phyloP scores from a whole-genome alignment of 257 asterid genomes.

The Nicotiana noctiflora region DNA sequence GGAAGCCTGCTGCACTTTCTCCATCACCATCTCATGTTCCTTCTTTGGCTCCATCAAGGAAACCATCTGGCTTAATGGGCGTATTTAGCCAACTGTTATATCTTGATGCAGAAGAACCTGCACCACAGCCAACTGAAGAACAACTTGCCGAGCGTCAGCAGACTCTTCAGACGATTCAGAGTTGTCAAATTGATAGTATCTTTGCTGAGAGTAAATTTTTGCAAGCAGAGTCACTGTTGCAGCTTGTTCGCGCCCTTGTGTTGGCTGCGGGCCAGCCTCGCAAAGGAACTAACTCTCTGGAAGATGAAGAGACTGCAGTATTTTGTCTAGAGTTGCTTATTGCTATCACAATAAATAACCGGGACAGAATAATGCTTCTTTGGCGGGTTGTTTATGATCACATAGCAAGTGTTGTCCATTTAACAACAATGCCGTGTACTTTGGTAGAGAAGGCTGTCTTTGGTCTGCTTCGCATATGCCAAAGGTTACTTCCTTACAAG shows the following conservation, averaged over 20 bases:
- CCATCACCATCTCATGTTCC: conserved; percentile 34
- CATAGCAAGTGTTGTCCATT: conserved; percentile 69
- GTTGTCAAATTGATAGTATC: conserved; percentile 70
- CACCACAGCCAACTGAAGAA: conserved; percentile 69
- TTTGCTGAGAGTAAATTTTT: conserved; percentile 87
- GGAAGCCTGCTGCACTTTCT: conserved; percentile 30
- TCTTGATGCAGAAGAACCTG: conserved; percentile 75
- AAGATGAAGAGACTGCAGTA: conserved; percentile 68
- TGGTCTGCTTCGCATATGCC: conserved; percentile 89
- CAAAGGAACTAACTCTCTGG: conserved; percentile 42
- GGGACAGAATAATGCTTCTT: conserved; percentile 81
- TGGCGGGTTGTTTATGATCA: conserved; percentile 82
- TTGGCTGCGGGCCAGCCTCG: conserved; percentile 51
- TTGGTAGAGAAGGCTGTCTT: conserved; percentile 89
- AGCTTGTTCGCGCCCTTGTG: conserved; percentile 77
- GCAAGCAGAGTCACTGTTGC: conserved; percentile 69
- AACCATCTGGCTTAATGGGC: conserved; percentile 75
- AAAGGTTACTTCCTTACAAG: conserved; percentile 83
- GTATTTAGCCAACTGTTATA: conserved; percentile 73
- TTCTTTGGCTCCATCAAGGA: conserved; percentile 40
- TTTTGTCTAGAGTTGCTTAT: conserved; percentile 82
- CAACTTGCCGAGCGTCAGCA: conserved; percentile 73
- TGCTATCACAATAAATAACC: conserved; percentile 64
- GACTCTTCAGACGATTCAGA: conserved; percentile 68
- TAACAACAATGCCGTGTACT: conserved; percentile 74